These are phyloP conservation scores for Eucalyptus tenuipes DNA, from an alignment of 345 rosid genomes.

Conservation along the genomic window DNA sequence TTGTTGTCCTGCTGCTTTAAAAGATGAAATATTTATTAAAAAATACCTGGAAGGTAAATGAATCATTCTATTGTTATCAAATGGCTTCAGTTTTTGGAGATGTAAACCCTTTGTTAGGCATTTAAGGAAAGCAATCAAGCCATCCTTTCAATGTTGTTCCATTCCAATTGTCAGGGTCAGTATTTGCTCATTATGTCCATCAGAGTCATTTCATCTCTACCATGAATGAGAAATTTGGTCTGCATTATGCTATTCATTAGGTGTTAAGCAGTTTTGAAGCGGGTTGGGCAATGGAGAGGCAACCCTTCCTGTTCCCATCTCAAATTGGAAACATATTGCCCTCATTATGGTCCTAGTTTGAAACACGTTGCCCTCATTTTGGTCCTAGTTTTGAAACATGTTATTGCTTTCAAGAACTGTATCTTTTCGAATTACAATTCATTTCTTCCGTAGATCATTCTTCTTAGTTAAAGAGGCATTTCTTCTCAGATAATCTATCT, in stretches of 20 bases:
- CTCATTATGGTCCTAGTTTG: not conserved
- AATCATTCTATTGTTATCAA: not conserved
- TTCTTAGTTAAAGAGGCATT: not conserved
- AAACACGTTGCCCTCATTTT: not conserved
- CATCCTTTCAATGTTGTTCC: not conserved
- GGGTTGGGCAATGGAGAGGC: not conserved
- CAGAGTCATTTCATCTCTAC: not conserved
- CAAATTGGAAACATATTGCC: not conserved
- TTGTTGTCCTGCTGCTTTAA: not conserved
- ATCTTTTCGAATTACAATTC: not conserved
- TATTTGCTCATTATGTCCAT: not conserved
- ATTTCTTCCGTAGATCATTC: not conserved
- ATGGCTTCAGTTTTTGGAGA: not conserved
- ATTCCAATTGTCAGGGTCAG: not conserved
- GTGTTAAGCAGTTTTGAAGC: not conserved
- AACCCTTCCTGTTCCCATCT: not conserved
- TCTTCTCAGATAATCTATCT: not conserved
- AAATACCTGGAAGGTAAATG: not conserved
- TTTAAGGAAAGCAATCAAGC: not conserved
- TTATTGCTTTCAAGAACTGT: not conserved
- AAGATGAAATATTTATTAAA: not conserved
- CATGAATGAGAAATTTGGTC: not conserved
- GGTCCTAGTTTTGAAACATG: not conserved
- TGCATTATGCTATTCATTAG: not conserved
- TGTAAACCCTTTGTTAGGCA: not conserved